Evolutionary conservation across 139 green algal species (phyloP).

Genomic region (Chlorella sorokiniana): DNA sequence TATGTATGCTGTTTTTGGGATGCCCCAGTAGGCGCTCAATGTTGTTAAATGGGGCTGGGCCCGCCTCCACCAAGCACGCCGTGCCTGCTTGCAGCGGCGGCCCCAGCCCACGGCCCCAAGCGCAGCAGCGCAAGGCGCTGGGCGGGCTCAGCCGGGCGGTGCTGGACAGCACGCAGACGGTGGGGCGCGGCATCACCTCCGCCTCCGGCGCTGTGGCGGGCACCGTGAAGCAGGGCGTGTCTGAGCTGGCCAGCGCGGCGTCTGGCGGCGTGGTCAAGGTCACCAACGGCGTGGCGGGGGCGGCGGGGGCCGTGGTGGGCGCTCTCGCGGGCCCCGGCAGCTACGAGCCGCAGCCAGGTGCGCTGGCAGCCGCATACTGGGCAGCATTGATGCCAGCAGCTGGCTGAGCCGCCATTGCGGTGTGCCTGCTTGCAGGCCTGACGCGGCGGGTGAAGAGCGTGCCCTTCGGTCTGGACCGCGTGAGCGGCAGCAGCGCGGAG

Average conservation of each 20-base stretch:
- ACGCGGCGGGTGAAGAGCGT: neutral
- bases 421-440: neutral
- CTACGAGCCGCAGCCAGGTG: neutral
- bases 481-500: neutral
- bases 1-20: too few species aligned
- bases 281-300: neutral
- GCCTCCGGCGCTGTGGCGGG: slow-evolving; percentile 4
- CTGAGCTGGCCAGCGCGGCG: slow-evolving; percentile 4
- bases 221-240: slow-evolving; percentile 21
- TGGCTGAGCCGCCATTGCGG: too few species aligned
- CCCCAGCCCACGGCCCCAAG: too few species aligned
- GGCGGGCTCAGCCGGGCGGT: slow-evolving; percentile 17
- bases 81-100: neutral
- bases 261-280: neutral
- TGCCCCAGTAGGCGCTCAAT: too few species aligned
- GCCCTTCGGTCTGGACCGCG: neutral
- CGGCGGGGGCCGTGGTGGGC: slow-evolving; percentile 1
- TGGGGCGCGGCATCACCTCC: slow-evolving; percentile 9
- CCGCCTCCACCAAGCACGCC: too few species aligned
- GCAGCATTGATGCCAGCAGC: too few species aligned
- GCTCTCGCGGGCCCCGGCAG: neutral
- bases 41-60: too few species aligned
- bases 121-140: neutral
- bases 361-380: neutral
- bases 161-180: neutral